phyloP scores from a whole-genome alignment of 1,139 yeast genomes.

The Wickerhamiella pararugosa region DNA sequence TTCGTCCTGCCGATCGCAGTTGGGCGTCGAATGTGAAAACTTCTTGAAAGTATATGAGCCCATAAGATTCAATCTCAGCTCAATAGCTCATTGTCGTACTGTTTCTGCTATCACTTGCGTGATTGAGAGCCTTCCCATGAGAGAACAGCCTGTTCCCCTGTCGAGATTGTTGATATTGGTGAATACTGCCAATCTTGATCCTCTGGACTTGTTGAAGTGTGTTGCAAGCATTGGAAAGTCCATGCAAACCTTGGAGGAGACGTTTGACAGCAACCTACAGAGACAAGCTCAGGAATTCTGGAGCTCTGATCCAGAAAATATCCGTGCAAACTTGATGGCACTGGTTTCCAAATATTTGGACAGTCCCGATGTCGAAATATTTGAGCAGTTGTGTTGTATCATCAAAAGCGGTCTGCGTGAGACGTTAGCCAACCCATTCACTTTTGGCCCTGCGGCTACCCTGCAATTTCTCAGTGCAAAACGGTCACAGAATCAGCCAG shows the following conservation, averaged over 20 bases:
- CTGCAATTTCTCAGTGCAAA: conserved; percentile 34
- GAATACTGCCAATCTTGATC: conserved; percentile 10
- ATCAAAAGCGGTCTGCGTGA: conserved; percentile 59
- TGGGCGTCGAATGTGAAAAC: conserved; percentile 19
- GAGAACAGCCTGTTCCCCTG: conserved; percentile 16
- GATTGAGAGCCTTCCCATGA: conserved; percentile 21
- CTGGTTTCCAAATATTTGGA: conserved; percentile 34
- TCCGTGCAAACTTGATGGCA: conserved; percentile 30
- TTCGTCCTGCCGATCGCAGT: conserved; percentile 21
- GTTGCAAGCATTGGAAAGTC: conserved; percentile 58
- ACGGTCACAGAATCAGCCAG: conserved; percentile 19
- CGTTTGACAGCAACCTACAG: conserved; percentile 9
- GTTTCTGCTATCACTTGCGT: conserved; percentile 26
- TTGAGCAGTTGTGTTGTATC: conserved; percentile 41
- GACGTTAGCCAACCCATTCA: conserved; percentile 49
- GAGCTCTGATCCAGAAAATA: conserved; percentile 29
- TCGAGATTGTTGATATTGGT: conserved; percentile 18
- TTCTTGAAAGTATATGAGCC: conserved; percentile 22
- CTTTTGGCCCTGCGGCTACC: conserved; percentile 31
- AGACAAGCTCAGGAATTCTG: conserved; percentile 17
- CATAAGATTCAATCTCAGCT: conserved; percentile 15
- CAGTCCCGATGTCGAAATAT: conserved; percentile 5
- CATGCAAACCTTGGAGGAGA: conserved; percentile 26
- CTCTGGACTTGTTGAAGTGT: conserved; percentile 40
- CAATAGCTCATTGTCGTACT: conserved; percentile 24